Evolutionary conservation across 2,329 filamentous ascomycete genomes (phyloP).

Genomic region (Pseudogymnoascus sp.): DNA sequence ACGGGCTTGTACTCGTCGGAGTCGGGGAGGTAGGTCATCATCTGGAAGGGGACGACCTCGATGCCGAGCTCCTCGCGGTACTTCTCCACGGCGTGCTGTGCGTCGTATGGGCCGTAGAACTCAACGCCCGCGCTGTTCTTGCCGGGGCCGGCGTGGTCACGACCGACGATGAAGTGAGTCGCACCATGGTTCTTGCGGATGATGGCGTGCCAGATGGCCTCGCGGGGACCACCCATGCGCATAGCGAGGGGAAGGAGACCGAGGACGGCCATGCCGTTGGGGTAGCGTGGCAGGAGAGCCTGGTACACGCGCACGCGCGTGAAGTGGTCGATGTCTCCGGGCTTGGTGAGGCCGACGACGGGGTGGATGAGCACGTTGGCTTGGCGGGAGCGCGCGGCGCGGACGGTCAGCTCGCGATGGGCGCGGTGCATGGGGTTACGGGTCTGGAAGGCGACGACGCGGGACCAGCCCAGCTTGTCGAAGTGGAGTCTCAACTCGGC

Average conservation of each 20-base stretch:
- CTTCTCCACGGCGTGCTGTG: slow-evolving; percentile 91
- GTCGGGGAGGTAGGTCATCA: slow-evolving; percentile 98
- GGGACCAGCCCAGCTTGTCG: slow-evolving; percentile 98
- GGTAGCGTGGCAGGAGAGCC: slow-evolving; percentile 90
- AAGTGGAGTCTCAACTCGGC: slow-evolving; percentile 93
- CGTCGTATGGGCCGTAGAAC: slow-evolving; percentile 97
- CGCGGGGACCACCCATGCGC: slow-evolving; percentile 97
- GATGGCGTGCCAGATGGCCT: slow-evolving; percentile 99
- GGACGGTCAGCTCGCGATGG: slow-evolving; percentile 94
- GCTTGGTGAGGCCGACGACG: slow-evolving; percentile 96
- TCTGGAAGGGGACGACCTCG: slow-evolving; percentile 97
- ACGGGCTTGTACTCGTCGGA: slow-evolving; percentile 92
- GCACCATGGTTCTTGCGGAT: slow-evolving; percentile 99
- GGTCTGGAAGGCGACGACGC: slow-evolving; percentile 98
- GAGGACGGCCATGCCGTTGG: slow-evolving; percentile 97
- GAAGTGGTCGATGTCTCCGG: slow-evolving; percentile 99
- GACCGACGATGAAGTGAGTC: slow-evolving; percentile 97
- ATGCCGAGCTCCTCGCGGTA: slow-evolving; percentile 96
- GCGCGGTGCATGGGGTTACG: slow-evolving; percentile 99
- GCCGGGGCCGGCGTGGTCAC: slow-evolving; percentile 94
- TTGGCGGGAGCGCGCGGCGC: slow-evolving; percentile 88
- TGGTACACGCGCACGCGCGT: slow-evolving; percentile 98
- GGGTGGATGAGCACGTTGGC: slow-evolving; percentile 99
- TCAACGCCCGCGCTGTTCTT: slow-evolving; percentile 97
- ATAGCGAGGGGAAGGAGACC: slow-evolving; percentile 93